Conservation (phyloP, 768 basidiomycete genomes). For the Leucosporidium yakuticum region DNA sequence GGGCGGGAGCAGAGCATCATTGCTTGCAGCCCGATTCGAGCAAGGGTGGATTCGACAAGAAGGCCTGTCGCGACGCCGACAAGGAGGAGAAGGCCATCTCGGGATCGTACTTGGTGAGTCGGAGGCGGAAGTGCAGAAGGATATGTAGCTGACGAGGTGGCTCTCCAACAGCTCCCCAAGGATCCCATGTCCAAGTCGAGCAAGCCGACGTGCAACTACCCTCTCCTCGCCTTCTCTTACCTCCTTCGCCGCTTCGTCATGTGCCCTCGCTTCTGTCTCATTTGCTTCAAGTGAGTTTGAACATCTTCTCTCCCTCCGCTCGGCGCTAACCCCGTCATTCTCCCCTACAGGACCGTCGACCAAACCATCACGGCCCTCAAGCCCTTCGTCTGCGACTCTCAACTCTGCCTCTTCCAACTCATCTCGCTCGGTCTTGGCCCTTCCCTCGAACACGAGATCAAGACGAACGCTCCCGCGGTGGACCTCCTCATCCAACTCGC, state of each 20-base stretch:
- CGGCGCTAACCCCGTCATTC: neutral
- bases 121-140: no score
- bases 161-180: constrained; percentile 34
- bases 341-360: constrained; percentile 42
- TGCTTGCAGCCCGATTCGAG: constrained; percentile 51
- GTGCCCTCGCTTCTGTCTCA: constrained; percentile 64
- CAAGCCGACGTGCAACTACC: constrained; percentile 50
- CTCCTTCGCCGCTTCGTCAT: constrained; percentile 59
- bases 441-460: constrained; percentile 68
- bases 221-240: constrained; percentile 60
- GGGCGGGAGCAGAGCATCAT: constrained; percentile 61
- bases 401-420: constrained; percentile 65
- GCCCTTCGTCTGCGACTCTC: constrained; percentile 64
- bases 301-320: neutral
- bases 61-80: constrained; percentile 47
- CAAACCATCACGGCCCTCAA: constrained; percentile 58
- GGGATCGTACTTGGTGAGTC: constrained; percentile 17
- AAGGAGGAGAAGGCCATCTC: constrained; percentile 46
- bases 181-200: constrained; percentile 49
- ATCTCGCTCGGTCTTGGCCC: constrained; percentile 61
- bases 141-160: neutral
- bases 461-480: constrained; percentile 58
- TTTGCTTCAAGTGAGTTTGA: constrained; percentile 53
- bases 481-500: constrained; percentile 64
- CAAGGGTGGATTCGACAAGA: constrained; percentile 18